Evolutionary conservation across 805 yeast species (phyloP).

Genomic region (Danielozyma ontarioensis): DNA sequence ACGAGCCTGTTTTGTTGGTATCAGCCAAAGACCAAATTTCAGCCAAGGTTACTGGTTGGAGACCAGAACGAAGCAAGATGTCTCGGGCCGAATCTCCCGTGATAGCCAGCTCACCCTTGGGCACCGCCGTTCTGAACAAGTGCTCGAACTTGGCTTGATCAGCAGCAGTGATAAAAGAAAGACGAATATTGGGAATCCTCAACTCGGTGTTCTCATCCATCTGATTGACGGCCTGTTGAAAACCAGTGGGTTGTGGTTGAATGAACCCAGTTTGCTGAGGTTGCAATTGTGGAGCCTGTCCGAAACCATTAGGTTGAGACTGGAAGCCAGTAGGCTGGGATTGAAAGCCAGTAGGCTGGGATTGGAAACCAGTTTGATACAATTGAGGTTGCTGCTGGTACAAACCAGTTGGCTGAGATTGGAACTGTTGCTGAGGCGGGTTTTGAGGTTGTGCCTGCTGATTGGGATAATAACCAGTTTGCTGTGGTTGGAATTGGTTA

Average conservation of each 20-base stretch:
- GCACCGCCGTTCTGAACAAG: slow-evolving; percentile 74
- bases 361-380: slow-evolving; percentile 1
- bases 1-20: slow-evolving; percentile 75
- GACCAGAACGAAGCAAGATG: slow-evolving; percentile 73
- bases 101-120: slow-evolving; percentile 62
- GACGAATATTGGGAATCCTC: slow-evolving; percentile 69
- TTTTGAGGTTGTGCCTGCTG: slow-evolving; percentile 7
- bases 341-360: slow-evolving; percentile 11
- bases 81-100: slow-evolving; percentile 72
- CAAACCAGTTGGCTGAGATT: slow-evolving; percentile 5
- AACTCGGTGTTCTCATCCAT: slow-evolving; percentile 50
- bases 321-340: slow-evolving; percentile 15
- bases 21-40: slow-evolving; percentile 92
- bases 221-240: slow-evolving; percentile 32
- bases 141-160: slow-evolving; percentile 88
- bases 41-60: slow-evolving; percentile 69
- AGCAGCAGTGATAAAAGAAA: slow-evolving; percentile 76
- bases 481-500: slow-evolving; percentile 11
- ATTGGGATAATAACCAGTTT: slow-evolving; percentile 6
- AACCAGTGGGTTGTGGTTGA: slow-evolving; percentile 45
- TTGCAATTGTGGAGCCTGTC: slow-evolving; percentile 16
- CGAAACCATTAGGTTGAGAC: no score
- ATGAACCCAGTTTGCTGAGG: slow-evolving; percentile 33
- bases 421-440: slow-evolving; percentile 4
- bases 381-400: slow-evolving; percentile 15